Evolutionary conservation across 192 early-diverging fungal genomes (phyloP), one percentile per base, ranked within the genome.

Genomic region (Coemansia sp.): DNA sequence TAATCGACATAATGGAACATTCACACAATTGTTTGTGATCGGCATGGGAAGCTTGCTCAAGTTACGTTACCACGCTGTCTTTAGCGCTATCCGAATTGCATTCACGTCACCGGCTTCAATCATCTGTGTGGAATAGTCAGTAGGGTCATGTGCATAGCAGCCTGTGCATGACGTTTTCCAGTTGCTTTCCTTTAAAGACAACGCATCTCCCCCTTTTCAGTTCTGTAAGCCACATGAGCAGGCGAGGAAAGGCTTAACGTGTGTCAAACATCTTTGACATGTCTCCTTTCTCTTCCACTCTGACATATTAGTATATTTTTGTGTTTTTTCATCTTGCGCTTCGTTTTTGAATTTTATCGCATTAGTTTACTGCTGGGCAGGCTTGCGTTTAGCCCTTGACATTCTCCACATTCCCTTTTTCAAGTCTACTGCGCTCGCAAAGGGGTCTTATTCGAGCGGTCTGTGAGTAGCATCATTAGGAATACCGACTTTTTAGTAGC

Each of bases 381-480:
- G 17, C 50, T 52, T 52, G 50, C 50, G 48, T 52, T 52, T 17
- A 20, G 24, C 17, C 23, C 49, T 21, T 52, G 15, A 21, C 50
- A 52, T 52, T 52, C 50, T 8, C 50, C 50, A 52, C 50, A 52
- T 52, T 52, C 50, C 50, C 50, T 26, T 25, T 52, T 44, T n/a
- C 40, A 34, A 21, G 12, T 26, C 23, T 52, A 52, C 50, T 52
- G 40, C 40, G 40, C 14, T 2, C 15, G 11, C 40, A 44, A 44
- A 44, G 40, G 31, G 31, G 8, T 6, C 31, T 7, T 9, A 34
- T 8, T 34, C 31, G 31, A 34, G 31, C 31, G 31, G 31, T 34
- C 31, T 34, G 31, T 34, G 31, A 34, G 31, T 8, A 34, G 31
- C 31, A 34, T 8, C 31, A 34, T 34, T 34, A 34, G 40, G 15